Percentiles rank a stretch among this genome's conserved stretches.
These are phyloP conservation scores for Fusarium acutatum DNA, from an alignment of 2,329 filamentous ascomycete genomes.

Conservation along the genomic window DNA sequence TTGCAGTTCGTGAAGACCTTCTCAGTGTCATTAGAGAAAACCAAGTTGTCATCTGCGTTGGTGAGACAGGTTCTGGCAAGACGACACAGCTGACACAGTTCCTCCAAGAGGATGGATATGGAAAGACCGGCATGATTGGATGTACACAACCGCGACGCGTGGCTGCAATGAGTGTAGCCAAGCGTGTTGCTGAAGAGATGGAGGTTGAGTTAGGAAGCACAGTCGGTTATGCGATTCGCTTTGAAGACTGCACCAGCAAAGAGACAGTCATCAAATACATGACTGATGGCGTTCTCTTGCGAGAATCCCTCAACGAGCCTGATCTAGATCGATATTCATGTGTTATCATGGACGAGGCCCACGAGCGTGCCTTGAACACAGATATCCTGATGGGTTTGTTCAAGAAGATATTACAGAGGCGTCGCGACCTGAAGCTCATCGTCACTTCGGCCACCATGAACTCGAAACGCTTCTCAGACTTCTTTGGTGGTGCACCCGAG, in stretches of 20 bases:
- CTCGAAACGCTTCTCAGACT: constrained; percentile 91
- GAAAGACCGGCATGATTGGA: constrained; percentile 86
- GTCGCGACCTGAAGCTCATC: constrained; percentile 93
- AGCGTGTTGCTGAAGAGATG: constrained; percentile 99
- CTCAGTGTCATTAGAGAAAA: constrained; percentile 94
- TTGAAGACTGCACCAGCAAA: constrained; percentile 96
- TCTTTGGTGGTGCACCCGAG: constrained; percentile 95
- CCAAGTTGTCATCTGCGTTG: constrained; percentile 95
- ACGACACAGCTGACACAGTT: constrained; percentile 98
- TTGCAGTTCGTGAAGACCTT: constrained; percentile 93
- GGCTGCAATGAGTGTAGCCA: constrained; percentile 98
- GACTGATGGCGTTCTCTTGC: constrained; percentile 94
- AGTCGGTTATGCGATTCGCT: constrained; percentile 97
- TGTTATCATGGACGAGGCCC: constrained; percentile 99
- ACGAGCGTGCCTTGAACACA: constrained; percentile 95
- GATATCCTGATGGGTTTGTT: constrained; percentile 97
- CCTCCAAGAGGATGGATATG: constrained; percentile 93
- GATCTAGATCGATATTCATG: constrained; percentile 97
- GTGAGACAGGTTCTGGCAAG: constrained; percentile 96
- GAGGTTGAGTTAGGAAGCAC: constrained; percentile 86
- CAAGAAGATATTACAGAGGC: constrained; percentile 92
- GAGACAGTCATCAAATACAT: constrained; percentile 98
- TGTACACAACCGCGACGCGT: constrained; percentile 97
- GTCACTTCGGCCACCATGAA: constrained; percentile 99
- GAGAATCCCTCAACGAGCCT: constrained; percentile 91